These are phyloP conservation scores for Gossypium trilobum DNA, from an alignment of 441 rosid species.

Conservation along the genomic window DNA sequence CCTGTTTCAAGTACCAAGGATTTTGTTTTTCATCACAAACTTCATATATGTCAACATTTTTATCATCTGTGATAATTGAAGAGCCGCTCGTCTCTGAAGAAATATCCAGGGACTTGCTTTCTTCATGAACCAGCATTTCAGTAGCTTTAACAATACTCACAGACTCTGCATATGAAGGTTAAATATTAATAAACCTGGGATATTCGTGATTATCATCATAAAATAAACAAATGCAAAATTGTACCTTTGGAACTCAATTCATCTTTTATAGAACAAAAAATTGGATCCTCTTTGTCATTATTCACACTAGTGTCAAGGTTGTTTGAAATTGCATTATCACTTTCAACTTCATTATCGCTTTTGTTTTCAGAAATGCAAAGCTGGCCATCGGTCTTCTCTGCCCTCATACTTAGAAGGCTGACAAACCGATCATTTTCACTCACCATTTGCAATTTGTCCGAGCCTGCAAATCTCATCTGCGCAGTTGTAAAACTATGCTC, in stretches of 20 bases:
- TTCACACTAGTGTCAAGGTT: constrained; percentile 21
- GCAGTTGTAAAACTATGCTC: constrained; percentile 33
- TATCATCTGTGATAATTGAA: constrained; percentile 21
- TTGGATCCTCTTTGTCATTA: constrained; percentile 28
- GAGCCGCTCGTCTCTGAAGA: constrained; percentile 25
- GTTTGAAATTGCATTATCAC: constrained; percentile 18
- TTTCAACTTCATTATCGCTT: constrained; percentile 20
- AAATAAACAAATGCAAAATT: constrained; percentile 11
- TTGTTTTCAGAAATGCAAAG: constrained; percentile 28
- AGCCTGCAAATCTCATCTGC: constrained; percentile 40
- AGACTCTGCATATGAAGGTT: constrained; percentile 26
- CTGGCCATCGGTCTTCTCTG: constrained; percentile 23
- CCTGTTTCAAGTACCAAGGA: constrained; percentile 29
- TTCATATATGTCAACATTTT: constrained; percentile 24
- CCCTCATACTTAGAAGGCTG: constrained; percentile 25
- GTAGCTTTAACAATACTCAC: constrained; percentile 24
- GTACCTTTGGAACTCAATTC: constrained; percentile 38
- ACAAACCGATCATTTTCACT: constrained; percentile 34
- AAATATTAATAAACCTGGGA: constrained; percentile 1
- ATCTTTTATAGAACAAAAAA: constrained; percentile 16
- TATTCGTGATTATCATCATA: constrained; percentile 5
- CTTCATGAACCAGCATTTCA: constrained; percentile 31
- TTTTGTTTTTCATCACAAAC: constrained; percentile 26
- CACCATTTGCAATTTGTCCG: constrained; percentile 29
- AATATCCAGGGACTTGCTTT: constrained; percentile 22